These are phyloP conservation scores for Boletus speciosus DNA, from an alignment of 768 basidiomycete genomes.

Conservation along the genomic window DNA sequence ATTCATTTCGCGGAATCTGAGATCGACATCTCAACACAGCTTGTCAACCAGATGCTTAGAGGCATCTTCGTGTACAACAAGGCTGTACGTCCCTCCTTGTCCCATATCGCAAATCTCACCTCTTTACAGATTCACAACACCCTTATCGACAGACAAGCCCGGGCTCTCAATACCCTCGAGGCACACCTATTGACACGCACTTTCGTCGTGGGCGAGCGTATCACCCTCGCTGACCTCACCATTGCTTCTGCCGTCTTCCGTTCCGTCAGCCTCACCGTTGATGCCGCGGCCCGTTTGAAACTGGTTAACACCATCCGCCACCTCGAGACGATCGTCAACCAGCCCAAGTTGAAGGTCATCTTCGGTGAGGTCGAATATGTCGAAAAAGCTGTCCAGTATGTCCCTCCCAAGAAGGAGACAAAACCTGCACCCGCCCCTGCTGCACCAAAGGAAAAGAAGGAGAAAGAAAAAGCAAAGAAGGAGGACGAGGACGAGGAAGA, in stretches of 20 bases:
- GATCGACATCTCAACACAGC: conserved; percentile 39
- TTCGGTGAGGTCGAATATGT: conserved; percentile 57
- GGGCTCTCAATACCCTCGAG: conserved; percentile 67
- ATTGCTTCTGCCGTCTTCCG: conserved; percentile 58
- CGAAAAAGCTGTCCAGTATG: conserved; percentile 70
- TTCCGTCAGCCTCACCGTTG: conserved; percentile 55
- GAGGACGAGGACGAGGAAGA: conserved; percentile 65
- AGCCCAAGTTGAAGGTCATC: conserved; percentile 67
- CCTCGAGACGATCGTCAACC: conserved; percentile 84
- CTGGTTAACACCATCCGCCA: conserved; percentile 78
- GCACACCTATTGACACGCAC: conserved; percentile 72
- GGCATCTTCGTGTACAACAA: conserved; percentile 76
- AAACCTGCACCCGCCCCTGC: conserved; percentile 41
- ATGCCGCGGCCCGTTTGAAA: conserved; percentile 60
- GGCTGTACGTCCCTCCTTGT: conserved; percentile 48
- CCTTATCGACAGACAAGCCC: conserved; percentile 50
- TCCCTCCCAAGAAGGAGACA: conserved; percentile 71
- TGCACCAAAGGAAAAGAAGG: conserved; percentile 53
- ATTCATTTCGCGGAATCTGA: conserved; percentile 68
- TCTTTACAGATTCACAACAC: conserved; percentile 52
- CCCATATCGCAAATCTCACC: background rate
- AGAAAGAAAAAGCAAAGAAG: conserved; percentile 61
- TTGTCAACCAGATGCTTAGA: conserved; percentile 41
- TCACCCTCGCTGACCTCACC: conserved; percentile 87
- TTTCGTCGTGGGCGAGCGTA: conserved; percentile 90